A percentile compares a stretch with the other conserved stretches of the same genome.
Evolutionary conservation across 441 rosid species (phyloP).

Genomic region (Manihot esculenta): DNA sequence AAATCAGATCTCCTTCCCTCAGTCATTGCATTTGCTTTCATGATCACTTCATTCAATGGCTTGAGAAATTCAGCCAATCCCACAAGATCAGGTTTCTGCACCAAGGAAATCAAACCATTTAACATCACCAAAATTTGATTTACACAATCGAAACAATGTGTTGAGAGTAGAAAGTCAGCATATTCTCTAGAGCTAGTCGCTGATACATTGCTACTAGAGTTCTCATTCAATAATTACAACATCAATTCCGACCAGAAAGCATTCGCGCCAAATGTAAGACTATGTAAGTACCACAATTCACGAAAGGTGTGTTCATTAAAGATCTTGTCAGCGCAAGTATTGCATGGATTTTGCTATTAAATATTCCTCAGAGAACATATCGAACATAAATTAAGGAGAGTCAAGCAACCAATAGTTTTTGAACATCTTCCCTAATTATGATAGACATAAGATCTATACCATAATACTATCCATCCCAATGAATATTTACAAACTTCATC

Average conservation of each 20-base stretch:
- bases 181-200: neutral
- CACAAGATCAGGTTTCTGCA: slow-evolving; percentile 71
- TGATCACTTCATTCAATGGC: slow-evolving; percentile 77
- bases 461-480: neutral
- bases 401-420: neutral
- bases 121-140: slow-evolving; percentile 11
- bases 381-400: neutral
- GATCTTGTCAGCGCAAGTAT: neutral
- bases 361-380: neutral
- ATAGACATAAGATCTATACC: neutral
- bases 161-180: neutral
- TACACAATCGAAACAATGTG: neutral
- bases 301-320: neutral
- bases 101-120: slow-evolving; percentile 22
- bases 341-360: neutral
- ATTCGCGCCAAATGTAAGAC: neutral
- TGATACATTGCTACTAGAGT: neutral
- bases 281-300: neutral
- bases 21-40: slow-evolving; percentile 72
- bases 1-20: slow-evolving; percentile 82
- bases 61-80: slow-evolving; percentile 75
- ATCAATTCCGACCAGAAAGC: neutral
- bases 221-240: neutral
- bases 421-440: neutral
- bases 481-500: neutral